Evolutionary conservation across 805 yeast genomes (phyloP).

Genomic region (Candida palmyrensis): DNA sequence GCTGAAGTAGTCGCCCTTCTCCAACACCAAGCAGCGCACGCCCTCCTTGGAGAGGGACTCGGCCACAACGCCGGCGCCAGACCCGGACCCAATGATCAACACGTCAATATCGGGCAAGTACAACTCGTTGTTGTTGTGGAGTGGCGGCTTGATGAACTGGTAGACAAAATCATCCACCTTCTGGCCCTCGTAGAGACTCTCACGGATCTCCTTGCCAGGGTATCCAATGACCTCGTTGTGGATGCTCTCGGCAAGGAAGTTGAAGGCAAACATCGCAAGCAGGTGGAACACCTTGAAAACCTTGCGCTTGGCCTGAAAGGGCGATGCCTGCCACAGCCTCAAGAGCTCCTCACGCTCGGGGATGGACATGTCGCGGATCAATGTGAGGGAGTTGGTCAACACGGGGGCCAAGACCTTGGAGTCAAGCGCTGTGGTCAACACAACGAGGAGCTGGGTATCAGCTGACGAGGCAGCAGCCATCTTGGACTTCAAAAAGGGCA

Average conservation of each 20-base stretch:
- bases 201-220: slow-evolving; percentile 30
- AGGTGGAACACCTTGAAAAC: slow-evolving; percentile 25
- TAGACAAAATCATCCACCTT: slow-evolving; percentile 21
- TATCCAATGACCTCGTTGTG: slow-evolving; percentile 34
- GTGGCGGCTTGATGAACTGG: slow-evolving; percentile 26
- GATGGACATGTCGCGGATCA: slow-evolving; percentile 30
- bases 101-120: slow-evolving; percentile 38
- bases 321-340: slow-evolving; percentile 37
- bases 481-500: slow-evolving; percentile 10
- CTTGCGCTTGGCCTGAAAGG: slow-evolving; percentile 27
- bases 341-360: slow-evolving; percentile 29
- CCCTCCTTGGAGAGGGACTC: slow-evolving; percentile 41
- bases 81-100: slow-evolving; percentile 47
- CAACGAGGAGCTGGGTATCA: slow-evolving; percentile 17
- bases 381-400: slow-evolving; percentile 29
- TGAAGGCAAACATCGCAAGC: slow-evolving; percentile 21
- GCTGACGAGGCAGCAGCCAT: slow-evolving; percentile 11
- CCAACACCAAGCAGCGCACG: slow-evolving; percentile 39
- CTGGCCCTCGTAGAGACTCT: slow-evolving; percentile 21
- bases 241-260: slow-evolving; percentile 23
- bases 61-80: slow-evolving; percentile 51
- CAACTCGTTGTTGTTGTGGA: slow-evolving; percentile 21
- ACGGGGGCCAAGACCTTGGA: slow-evolving; percentile 27
- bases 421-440: slow-evolving; percentile 21
- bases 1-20: slow-evolving; percentile 43